A percentile compares a stretch with the other conserved stretches of the same genome.
These are phyloP conservation scores for Mayamaea pseudoterrestris DNA, from an alignment of 108 stramenopile genomes.

Conservation along the genomic window DNA sequence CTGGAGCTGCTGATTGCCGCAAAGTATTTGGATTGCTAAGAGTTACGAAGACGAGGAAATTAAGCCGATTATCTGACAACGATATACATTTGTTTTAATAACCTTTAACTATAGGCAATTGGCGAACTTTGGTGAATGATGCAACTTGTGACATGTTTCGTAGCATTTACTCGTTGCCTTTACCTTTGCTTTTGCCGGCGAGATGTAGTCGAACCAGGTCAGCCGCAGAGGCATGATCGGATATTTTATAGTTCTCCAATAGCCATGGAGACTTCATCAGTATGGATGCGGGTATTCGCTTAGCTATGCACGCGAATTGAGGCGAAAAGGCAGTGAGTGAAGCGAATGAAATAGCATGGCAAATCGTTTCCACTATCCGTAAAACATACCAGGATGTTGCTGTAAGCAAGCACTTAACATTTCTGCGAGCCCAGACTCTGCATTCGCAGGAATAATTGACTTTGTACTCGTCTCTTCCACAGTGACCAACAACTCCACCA, in stretches of 20 bases:
- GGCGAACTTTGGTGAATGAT: too few relatives aligned
- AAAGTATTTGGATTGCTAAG: slow-evolving; percentile 70
- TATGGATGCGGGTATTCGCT: slow-evolving; percentile 47
- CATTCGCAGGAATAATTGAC: slow-evolving; percentile 18
- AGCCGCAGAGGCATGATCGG: too few relatives aligned
- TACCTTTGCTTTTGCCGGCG: too few relatives aligned
- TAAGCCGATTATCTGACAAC: too few relatives aligned
- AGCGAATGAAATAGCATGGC: neutral
- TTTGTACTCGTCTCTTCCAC: slow-evolving; percentile 40
- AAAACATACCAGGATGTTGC: slow-evolving; percentile 22
- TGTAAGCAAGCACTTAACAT: slow-evolving; percentile 31
- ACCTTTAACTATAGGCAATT: too few relatives aligned
- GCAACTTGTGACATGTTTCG: too few relatives aligned
- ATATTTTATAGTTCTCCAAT: neutral
- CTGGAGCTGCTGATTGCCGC: slow-evolving; percentile 77
- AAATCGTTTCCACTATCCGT: neutral
- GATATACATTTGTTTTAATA: too few relatives aligned
- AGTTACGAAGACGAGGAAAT: too few relatives aligned
- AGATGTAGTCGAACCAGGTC: too few relatives aligned
- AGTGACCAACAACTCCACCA: slow-evolving; percentile 42
- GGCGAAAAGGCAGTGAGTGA: neutral
- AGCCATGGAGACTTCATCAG: slow-evolving; percentile 67
- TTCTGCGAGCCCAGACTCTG: slow-evolving; percentile 18
- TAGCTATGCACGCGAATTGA: slow-evolving; percentile 21
- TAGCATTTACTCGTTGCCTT: too few relatives aligned